A percentile compares a stretch with the other conserved stretches of the same genome.
phyloP scores from a whole-genome alignment of 805 yeast genomes.

The Yarrowia deformans region DNA sequence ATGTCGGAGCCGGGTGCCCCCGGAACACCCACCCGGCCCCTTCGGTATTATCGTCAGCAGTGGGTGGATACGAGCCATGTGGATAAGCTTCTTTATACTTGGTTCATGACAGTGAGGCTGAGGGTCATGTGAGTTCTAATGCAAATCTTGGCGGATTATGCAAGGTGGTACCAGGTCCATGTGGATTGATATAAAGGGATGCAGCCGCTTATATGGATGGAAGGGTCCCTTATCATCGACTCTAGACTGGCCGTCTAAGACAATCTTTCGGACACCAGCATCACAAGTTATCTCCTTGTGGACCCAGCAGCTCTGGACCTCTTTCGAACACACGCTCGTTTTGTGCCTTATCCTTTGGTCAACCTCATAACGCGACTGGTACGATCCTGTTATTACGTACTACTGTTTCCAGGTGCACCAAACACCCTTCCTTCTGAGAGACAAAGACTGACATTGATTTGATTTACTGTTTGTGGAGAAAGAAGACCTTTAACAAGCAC shows the following conservation, averaged over 20 bases:
- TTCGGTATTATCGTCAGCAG: background rate
- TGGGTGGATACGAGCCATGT: background rate
- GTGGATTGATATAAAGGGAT: conserved; percentile 17
- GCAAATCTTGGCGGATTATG: conserved; percentile 38
- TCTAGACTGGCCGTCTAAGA: background rate
- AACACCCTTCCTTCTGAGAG: background rate
- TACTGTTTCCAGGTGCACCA: too few relatives aligned
- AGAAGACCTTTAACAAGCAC: background rate
- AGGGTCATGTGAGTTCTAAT: conserved; percentile 32
- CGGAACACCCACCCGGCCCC: background rate
- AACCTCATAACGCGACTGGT: background rate
- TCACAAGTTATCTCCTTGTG: background rate
- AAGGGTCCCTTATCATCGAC: background rate
- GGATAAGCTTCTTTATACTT: conserved; percentile 29
- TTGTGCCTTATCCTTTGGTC: background rate
- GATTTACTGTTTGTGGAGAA: background rate
- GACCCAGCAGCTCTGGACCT: background rate
- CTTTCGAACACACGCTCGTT: background rate
- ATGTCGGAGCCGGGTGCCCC: background rate
- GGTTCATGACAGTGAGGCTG: conserved; percentile 32
- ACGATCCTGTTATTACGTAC: too few relatives aligned
- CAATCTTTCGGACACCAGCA: too few relatives aligned
- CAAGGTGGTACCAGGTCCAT: conserved; percentile 10
- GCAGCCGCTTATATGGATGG: conserved; percentile 1
- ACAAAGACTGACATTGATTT: background rate